These are phyloP conservation scores for Ramaria sp. DNA, from an alignment of 768 basidiomycete species.

Conservation along the genomic window DNA sequence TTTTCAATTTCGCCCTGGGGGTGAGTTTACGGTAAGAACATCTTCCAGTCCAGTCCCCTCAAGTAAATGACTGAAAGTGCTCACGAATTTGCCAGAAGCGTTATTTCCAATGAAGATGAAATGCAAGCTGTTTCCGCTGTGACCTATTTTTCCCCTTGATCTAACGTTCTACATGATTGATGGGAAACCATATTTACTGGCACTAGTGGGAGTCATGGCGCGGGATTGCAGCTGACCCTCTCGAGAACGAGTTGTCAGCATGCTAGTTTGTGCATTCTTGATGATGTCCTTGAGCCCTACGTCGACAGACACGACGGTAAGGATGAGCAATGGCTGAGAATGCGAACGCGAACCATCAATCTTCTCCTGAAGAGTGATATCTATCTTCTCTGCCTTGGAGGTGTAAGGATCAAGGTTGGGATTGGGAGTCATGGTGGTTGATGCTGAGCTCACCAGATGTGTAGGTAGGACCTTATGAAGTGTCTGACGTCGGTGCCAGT, in stretches of 20 bases:
- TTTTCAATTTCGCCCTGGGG: constrained; percentile 53
- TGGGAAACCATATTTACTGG: constrained; percentile 10
- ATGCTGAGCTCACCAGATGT: not conserved
- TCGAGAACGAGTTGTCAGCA: constrained; percentile 65
- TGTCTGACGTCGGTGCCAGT: not conserved
- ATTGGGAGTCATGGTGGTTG: constrained; percentile 10
- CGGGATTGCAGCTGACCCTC: constrained; percentile 68
- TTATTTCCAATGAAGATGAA: constrained; percentile 70
- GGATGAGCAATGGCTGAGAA: not conserved
- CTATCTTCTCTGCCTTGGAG: constrained; percentile 47
- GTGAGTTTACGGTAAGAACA: not conserved
- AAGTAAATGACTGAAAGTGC: no score
- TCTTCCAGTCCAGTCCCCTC: no score
- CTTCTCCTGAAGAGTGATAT: constrained; percentile 51
- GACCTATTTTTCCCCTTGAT: not conserved
- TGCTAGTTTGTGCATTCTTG: constrained; percentile 52
- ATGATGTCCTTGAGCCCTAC: constrained; percentile 57
- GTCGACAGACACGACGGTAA: not conserved
- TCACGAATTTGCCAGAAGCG: constrained; percentile 49
- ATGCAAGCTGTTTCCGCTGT: constrained; percentile 12
- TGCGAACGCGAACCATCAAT: constrained; percentile 37
- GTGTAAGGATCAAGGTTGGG: constrained; percentile 62
- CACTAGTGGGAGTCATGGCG: constrained; percentile 63
- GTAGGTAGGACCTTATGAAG: not conserved
- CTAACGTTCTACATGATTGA: not conserved